Base-by-base conservation (phyloP, 306 rosid species). In the Pyrus betulifolia region DNA sequence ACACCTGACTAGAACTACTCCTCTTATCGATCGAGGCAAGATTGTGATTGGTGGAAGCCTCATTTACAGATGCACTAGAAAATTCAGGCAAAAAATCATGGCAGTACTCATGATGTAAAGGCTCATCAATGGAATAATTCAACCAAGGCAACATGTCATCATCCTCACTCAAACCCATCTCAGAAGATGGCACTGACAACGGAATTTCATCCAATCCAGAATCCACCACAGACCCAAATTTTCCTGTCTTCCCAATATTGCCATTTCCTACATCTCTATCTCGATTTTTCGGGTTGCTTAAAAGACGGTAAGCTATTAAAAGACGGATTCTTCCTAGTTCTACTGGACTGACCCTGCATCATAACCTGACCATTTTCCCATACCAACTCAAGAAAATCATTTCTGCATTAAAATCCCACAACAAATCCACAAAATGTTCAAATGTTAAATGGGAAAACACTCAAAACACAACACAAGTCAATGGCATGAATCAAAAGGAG, bases 351-450 rank as follows among this genome's bases (percentile, higher is more conserved):
- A 27, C 90, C 92, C 83, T 88, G 97, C 78, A 80, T 84, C 57
- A 87, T 74, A 86, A 95, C 81, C 82, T 90, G 97, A 79, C 99
- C 99, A 82, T 88, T 89, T 76, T 89, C 93, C 97, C 93, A 95
- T 55, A 95, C 90, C 38, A 95, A 87, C 89, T 95, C 99, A 66
- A 90, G 82, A 76, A 92, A 81, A 75, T 91, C 97, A 82, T 80
- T 89, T 64, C 99, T 95, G 85, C 86, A 78, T 86, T 71, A 82
- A 49, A 84, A 78, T 78, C 77, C 74, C 84, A 79, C 69, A 67
- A 75, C 54, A 67, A n/a, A 23, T 18, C 21, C 70, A 52, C 40
- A 22, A 51, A 28, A 46, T n/a, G 44, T 14, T 17, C 63, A 69
- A 31, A 31, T 33, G 67, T 65, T 71, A 74, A 80, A 65, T n/a